Conservation (phyloP, 2,329 filamentous ascomycete species). For the Verticillium longisporum region DNA sequence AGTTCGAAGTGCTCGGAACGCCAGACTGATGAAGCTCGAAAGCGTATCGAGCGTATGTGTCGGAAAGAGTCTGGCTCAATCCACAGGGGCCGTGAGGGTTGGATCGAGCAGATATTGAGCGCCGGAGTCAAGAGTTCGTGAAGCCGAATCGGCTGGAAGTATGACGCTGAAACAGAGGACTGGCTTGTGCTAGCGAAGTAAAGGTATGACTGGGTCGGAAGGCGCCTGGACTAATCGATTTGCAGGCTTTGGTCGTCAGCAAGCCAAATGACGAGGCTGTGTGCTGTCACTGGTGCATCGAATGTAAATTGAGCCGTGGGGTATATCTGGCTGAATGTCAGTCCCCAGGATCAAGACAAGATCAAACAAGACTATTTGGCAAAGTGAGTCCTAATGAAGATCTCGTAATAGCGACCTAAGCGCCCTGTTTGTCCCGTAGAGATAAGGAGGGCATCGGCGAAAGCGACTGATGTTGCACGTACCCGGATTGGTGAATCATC, state of each 20-base stretch:
- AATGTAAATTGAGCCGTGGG: neutral
- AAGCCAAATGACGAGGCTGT: neutral
- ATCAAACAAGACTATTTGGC: no score
- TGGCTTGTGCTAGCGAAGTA: neutral
- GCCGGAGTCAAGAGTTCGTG: neutral
- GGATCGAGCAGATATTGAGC: neutral
- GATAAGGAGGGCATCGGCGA: no score
- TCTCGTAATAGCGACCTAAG: no score
- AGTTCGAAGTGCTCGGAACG: constrained; percentile 47
- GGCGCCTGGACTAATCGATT: neutral
- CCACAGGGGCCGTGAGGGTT: neutral
- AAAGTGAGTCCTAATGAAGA: no score
- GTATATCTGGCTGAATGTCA: neutral
- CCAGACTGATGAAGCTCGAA: constrained; percentile 34
- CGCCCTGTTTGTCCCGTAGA: no score
- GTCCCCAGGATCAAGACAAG: neutral
- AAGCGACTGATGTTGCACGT: neutral
- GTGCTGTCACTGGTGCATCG: neutral
- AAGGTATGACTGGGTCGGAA: neutral
- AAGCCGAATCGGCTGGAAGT: neutral
- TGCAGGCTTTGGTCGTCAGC: neutral
- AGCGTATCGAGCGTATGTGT: neutral
- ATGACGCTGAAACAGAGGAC: neutral
- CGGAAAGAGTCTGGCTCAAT: neutral
- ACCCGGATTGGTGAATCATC: neutral